Evolutionary conservation across 352 stramenopile genomes (phyloP), one percentile per base, ranked within the genome.

Genomic region (Globisporangium middletonii): DNA sequence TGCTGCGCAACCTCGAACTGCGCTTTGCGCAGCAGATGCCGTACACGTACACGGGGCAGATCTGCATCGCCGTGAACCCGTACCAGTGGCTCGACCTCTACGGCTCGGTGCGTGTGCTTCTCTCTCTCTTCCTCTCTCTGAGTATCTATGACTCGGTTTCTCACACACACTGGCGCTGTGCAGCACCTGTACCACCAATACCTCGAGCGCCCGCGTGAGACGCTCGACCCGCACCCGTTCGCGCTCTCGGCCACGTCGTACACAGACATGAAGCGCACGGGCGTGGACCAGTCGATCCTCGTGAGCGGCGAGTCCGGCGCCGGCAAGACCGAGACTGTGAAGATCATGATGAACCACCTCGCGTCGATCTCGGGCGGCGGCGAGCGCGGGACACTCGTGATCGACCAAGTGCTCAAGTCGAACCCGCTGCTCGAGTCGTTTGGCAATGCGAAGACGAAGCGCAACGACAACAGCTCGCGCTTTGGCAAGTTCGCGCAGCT

Each of bases 251-350:
- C 77, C 8, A 68, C 68, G 28, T 68, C 83, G 18, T 93, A 93
- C 60, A 55, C 69, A 28, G 79, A 88, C 68, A 89, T 91, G 75
- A 83, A 89, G 67, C 59, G 80, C 46, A 77, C 73, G 13, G 68
- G 75, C 2, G 72, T 68, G 77, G 92, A 93, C 59, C 86, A 95
- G 67, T 92, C 78, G 61, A 91, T 96, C 50, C 72, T 94, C 13
- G 88, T 95, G 38, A 92, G 80, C 57, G 86, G 86, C 18, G 86
- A 95, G 52, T 92, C 80, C 2, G 83, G 92, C 13, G 89, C 89
- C 0, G 91, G 91, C 28, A 97, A 98, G 65, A 97, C 91, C 2
- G 92, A 98, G 60, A 98, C 90, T 26, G 79, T 81, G 53, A 97
- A 97, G 75, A 97, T 97, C 60, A 88, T 90, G 75, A 88, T 89